Evolutionary conservation across 2,329 filamentous ascomycete species (phyloP).

Genomic region (Venturia asperata): DNA sequence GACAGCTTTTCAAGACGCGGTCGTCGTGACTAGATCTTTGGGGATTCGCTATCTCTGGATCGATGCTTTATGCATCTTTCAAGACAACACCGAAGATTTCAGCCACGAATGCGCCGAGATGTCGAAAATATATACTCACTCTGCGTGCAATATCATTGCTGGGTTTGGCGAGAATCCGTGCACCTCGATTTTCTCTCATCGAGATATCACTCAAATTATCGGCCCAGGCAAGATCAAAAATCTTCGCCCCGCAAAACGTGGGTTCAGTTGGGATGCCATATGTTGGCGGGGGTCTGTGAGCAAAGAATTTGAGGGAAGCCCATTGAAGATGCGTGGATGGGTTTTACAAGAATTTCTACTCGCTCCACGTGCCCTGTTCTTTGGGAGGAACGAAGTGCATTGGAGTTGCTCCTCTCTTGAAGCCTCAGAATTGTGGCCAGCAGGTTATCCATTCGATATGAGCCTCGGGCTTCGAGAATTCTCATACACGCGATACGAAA

Average conservation of each 20-base stretch:
- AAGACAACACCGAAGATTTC: not conserved
- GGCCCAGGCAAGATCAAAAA: too few species aligned
- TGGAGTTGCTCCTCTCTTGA: not conserved
- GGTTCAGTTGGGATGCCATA: too few species aligned
- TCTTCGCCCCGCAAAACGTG: too few species aligned
- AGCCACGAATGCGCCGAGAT: not conserved
- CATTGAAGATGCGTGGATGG: too few species aligned
- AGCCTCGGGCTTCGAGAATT: not conserved
- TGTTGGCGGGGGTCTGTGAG: not conserved
- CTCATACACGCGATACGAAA: too few species aligned
- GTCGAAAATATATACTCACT: not conserved
- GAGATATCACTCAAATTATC: not conserved
- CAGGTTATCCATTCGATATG: not conserved
- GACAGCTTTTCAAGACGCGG: not conserved
- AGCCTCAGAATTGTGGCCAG: conserved; percentile 3
- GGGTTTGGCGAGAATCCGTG: not conserved
- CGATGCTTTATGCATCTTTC: not conserved
- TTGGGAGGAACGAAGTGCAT: not conserved
- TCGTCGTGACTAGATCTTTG: not conserved
- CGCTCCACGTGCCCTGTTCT: not conserved
- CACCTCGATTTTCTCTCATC: not conserved
- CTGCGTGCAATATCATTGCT: not conserved
- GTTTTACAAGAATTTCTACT: conserved; percentile 3
- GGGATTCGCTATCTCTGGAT: conserved; percentile 10
- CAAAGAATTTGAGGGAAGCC: not conserved